These are phyloP conservation scores for Rhodofomes roseus DNA, from an alignment of 1,284 basidiomycete species.

Conservation along the genomic window DNA sequence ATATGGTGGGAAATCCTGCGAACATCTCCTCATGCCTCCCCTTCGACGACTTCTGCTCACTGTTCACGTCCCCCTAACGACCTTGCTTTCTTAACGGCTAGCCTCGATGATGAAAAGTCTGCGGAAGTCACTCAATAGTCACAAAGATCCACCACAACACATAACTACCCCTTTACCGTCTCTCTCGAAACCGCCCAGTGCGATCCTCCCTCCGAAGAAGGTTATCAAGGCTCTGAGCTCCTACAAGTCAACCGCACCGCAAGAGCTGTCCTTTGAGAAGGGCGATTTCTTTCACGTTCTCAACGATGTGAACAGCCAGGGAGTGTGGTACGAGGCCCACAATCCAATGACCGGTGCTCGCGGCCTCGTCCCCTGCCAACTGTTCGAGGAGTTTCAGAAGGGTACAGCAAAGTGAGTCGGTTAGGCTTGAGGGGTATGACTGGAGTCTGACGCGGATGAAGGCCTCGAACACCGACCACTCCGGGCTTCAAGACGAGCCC, in stretches of 20 bases:
- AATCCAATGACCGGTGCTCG: slow-evolving; percentile 91
- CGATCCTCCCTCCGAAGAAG: slow-evolving; percentile 86
- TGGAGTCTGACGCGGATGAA: slow-evolving; percentile 13
- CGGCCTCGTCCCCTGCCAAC: slow-evolving; percentile 82
- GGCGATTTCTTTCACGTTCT: slow-evolving; percentile 99
- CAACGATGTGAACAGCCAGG: slow-evolving; percentile 58
- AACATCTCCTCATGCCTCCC: slow-evolving; percentile 12
- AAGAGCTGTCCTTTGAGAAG: slow-evolving; percentile 88
- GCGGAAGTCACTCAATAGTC: slow-evolving; percentile 77
- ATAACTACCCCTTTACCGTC: slow-evolving; percentile 60
- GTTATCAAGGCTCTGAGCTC: slow-evolving; percentile 85
- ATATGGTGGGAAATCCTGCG: slow-evolving; percentile 4
- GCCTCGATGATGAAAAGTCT: slow-evolving; percentile 73
- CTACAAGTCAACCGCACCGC: slow-evolving; percentile 73
- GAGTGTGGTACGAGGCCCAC: slow-evolving; percentile 80
- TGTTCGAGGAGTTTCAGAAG: slow-evolving; percentile 89
- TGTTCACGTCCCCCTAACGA: slow-evolving; percentile 31
- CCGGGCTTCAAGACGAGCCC: slow-evolving; percentile 9
- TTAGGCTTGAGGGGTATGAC: not conserved
- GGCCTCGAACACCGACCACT: slow-evolving; percentile 13
- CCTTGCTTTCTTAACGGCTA: slow-evolving; percentile 13
- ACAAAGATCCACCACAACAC: slow-evolving; percentile 56
- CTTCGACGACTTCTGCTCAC: slow-evolving; percentile 13
- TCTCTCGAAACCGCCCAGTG: slow-evolving; percentile 63
- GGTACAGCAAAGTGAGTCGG: slow-evolving; percentile 55